Conservation (phyloP, 148 eudicot species). For the Rhododendron vialii region DNA sequence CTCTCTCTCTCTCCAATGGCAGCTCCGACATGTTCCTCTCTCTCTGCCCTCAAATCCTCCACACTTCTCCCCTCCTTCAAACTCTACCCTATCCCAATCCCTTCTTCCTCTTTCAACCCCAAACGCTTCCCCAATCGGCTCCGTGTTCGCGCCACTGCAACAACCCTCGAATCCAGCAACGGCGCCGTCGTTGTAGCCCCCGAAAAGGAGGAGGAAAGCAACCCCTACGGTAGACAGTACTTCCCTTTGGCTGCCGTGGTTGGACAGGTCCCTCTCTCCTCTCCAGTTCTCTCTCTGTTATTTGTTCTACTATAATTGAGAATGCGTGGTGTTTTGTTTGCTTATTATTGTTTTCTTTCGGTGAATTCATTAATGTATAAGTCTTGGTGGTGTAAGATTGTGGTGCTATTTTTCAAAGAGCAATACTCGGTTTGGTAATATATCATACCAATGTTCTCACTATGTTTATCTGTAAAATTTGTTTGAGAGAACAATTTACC, state of each 20-base stretch:
- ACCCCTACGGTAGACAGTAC: slow-evolving; percentile 30
- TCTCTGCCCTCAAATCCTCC: slow-evolving; percentile 16
- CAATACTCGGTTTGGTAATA: neutral
- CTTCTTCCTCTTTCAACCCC: slow-evolving; percentile 10
- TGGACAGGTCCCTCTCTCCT: slow-evolving; percentile 61
- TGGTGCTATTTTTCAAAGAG: neutral
- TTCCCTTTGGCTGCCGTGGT: slow-evolving; percentile 94
- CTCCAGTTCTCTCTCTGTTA: neutral
- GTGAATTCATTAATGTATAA: neutral
- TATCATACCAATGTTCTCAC: neutral
- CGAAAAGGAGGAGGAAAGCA: slow-evolving; percentile 10
- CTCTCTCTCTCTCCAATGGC: slow-evolving; percentile 5
- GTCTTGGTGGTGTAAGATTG: neutral
- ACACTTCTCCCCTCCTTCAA: slow-evolving; percentile 11
- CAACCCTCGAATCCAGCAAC: slow-evolving; percentile 52
- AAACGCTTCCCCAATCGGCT: slow-evolving; percentile 5
- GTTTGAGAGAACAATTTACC: neutral
- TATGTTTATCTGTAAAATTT: neutral
- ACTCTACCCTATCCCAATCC: slow-evolving; percentile 18
- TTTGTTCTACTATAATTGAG: neutral
- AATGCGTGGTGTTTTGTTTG: neutral
- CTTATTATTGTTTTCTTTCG: neutral
- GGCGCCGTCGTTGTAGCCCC: slow-evolving; percentile 49
- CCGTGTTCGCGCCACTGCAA: slow-evolving; percentile 52
- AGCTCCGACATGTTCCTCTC: slow-evolving; percentile 11